A percentile compares a stretch with the other conserved stretches of the same genome.
Evolutionary conservation across 2,329 filamentous ascomycete species (phyloP).

Genomic region (Bertia moriformis): DNA sequence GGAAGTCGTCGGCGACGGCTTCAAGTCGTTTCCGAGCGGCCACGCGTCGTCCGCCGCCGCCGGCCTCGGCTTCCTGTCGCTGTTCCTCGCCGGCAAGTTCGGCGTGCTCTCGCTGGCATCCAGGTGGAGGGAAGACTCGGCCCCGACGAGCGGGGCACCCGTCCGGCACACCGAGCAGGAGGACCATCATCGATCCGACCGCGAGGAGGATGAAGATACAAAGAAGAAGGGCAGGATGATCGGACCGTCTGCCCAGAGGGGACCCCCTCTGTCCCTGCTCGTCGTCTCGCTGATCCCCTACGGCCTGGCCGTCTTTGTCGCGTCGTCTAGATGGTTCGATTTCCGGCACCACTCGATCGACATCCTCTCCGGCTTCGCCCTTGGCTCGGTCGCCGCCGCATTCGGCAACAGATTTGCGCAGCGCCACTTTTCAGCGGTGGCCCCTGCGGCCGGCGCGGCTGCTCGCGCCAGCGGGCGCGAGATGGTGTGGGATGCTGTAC

Average conservation of each 20-base stretch:
- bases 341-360: constrained; percentile 89
- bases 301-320: constrained; percentile 64
- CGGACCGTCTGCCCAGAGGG: constrained; percentile 62
- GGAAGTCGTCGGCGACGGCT: constrained; percentile 59
- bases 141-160: constrained; percentile 7
- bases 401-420: constrained; percentile 79
- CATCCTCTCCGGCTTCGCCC: constrained; percentile 68
- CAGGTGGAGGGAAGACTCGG: neutral
- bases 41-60: constrained; percentile 64
- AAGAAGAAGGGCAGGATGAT: constrained; percentile 37
- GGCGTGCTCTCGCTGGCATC: constrained; percentile 57
- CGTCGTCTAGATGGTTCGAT: constrained; percentile 75
- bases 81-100: constrained; percentile 78
- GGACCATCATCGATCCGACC: neutral
- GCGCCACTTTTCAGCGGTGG: too few species aligned
- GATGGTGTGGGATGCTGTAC: too few species aligned
- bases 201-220: constrained; percentile 7
- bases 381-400: constrained; percentile 58
- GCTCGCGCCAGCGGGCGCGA: too few species aligned
- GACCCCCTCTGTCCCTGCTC: constrained; percentile 70
- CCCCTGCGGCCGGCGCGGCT: too few species aligned
- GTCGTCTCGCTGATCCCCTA: constrained; percentile 57
- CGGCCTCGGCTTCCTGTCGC: constrained; percentile 69
- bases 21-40: constrained; percentile 70
- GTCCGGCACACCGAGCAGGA: constrained; percentile 4